These are phyloP conservation scores for Vitis hybrid DNA, from an alignment of 177 flowering plant genomes.

Conservation along the genomic window DNA sequence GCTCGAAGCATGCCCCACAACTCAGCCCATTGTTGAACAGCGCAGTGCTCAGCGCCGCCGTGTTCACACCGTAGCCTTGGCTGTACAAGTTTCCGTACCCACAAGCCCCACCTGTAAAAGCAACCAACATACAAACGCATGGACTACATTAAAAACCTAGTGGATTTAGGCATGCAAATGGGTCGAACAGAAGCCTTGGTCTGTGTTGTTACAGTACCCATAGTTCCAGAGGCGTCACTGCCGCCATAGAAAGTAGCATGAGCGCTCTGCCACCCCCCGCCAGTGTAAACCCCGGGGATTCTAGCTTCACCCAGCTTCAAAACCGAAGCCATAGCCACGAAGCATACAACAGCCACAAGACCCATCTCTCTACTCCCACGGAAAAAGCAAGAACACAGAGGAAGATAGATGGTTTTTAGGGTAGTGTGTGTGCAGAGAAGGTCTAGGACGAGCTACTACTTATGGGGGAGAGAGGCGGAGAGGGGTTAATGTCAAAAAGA, in stretches of 20 bases:
- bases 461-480: not conserved
- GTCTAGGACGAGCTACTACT: too few species aligned
- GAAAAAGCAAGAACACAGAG: conserved; percentile 1
- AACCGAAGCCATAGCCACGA: conserved; percentile 10
- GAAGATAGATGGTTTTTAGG: not conserved
- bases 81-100: conserved; percentile 94
- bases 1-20: conserved; percentile 86
- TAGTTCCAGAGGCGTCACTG: conserved; percentile 73
- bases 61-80: conserved; percentile 85
- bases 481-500: conserved; percentile 6
- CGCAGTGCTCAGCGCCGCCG: conserved; percentile 87
- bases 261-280: conserved; percentile 53
- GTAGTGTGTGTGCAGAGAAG: not conserved
- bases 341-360: not conserved
- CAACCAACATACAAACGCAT: not conserved
- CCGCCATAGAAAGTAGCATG: conserved; percentile 82
- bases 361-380: conserved; percentile 14
- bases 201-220: conserved; percentile 38
- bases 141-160: not conserved
- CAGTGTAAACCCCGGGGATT: conserved; percentile 58
- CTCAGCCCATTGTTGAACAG: conserved; percentile 73
- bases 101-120: conserved; percentile 73
- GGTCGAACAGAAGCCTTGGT: not conserved
- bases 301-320: conserved; percentile 28
- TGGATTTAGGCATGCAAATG: not conserved